Conservation (phyloP, 1,284 basidiomycete species). For the Athelia sp. region DNA sequence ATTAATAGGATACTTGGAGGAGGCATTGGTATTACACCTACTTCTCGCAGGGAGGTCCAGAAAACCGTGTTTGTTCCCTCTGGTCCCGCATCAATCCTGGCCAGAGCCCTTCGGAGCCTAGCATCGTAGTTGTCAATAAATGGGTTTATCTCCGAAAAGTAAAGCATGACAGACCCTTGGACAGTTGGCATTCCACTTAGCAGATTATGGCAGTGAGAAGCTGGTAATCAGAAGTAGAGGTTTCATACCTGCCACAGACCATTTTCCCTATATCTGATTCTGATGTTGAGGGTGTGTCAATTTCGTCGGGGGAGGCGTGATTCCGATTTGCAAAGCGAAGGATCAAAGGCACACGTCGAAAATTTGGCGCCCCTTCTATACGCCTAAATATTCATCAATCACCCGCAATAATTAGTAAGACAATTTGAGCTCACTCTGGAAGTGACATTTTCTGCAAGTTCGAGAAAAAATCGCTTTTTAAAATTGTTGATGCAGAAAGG, state of each 20-base stretch:
- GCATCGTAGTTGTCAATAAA: not conserved
- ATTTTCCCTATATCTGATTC: conserved; percentile 48
- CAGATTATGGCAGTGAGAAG: conserved; percentile 8
- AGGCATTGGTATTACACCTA: conserved; percentile 20
- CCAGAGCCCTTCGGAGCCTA: conserved; percentile 79
- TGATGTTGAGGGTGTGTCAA: conserved; percentile 31
- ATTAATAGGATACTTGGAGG: not conserved
- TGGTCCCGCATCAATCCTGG: conserved; percentile 76
- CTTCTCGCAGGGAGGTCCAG: conserved; percentile 92
- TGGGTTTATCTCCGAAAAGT: conserved; percentile 10
- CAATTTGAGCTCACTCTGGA: conserved; percentile 63
- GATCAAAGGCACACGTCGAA: conserved; percentile 73
- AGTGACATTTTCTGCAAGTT: conserved; percentile 94
- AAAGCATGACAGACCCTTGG: conserved; percentile 56
- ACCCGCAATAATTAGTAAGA: not conserved
- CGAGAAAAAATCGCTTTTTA: conserved; percentile 97
- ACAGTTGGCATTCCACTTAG: conserved; percentile 84
- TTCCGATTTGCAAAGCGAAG: conserved; percentile 36
- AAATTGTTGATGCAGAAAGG: conserved; percentile 87
- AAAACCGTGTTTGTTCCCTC: conserved; percentile 68
- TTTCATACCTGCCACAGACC: conserved; percentile 77
- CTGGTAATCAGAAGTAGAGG: conserved; percentile 1
- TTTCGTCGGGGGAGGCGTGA: conserved; percentile 23
- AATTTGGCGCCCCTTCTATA: conserved; percentile 91
- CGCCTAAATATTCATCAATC: conserved; percentile 45